These are phyloP conservation scores for Cutaneotrichosporon cavernicola DNA, from an alignment of 1,284 basidiomycete genomes.

Conservation along the genomic window DNA sequence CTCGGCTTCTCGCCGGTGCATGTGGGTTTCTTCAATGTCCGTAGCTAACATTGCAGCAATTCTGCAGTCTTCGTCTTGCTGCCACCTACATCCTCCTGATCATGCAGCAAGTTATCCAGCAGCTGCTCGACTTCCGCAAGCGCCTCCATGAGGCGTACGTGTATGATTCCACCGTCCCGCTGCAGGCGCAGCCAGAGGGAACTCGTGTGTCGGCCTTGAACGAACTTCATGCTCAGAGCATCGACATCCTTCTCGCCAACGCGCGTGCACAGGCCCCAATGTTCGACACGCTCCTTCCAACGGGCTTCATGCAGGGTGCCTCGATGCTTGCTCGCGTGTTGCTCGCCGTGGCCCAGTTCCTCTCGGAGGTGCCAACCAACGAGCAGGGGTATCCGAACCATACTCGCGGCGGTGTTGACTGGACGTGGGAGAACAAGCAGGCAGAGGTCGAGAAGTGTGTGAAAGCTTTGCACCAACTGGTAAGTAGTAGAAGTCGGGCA, in stretches of 20 bases:
- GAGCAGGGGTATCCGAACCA: conserved; percentile 43
- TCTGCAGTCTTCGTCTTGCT: conserved; percentile 22
- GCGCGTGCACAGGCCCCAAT: conserved; percentile 20
- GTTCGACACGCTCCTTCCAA: conserved; percentile 6
- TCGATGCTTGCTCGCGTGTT: conserved; percentile 33
- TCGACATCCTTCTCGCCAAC: conserved; percentile 32
- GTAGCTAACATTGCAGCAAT: conserved; percentile 15
- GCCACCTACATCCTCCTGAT: conserved; percentile 35
- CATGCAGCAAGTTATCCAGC: conserved; percentile 32
- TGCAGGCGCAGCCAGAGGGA: conserved; percentile 7
- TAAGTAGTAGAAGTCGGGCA: conserved; percentile 17
- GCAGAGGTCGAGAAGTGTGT: conserved; percentile 30
- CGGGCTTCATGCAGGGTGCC: conserved; percentile 14
- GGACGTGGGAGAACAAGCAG: conserved; percentile 45
- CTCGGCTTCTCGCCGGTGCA: conserved; percentile 42
- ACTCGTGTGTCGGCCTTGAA: conserved; percentile 29
- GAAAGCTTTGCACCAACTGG: conserved; percentile 40
- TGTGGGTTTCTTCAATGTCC: conserved; percentile 23
- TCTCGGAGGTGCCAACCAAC: conserved; percentile 39
- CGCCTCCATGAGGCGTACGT: conserved; percentile 28
- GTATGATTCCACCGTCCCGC: not conserved
- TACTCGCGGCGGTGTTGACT: conserved; percentile 41
- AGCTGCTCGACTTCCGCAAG: conserved; percentile 36
- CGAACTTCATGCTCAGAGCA: conserved; percentile 30
- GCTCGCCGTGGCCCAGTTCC: conserved; percentile 33